Conservation (phyloP, 2,329 filamentous ascomycete genomes). For the Fusarium zealandicum region DNA sequence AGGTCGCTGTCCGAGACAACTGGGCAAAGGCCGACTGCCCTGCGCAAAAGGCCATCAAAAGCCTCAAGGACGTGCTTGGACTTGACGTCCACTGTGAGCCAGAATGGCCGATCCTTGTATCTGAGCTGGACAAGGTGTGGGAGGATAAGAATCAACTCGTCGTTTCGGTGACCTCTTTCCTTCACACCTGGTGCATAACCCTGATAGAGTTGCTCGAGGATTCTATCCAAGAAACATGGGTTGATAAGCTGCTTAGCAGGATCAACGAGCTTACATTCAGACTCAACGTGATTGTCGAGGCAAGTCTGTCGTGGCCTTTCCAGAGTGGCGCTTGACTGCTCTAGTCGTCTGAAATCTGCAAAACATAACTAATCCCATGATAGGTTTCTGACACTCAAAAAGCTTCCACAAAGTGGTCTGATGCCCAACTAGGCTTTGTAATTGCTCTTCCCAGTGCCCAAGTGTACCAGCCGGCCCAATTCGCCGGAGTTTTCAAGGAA, state of each 20-base stretch:
- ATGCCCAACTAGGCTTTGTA: slow-evolving; percentile 48
- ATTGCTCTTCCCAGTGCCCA: slow-evolving; percentile 48
- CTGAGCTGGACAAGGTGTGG: slow-evolving; percentile 49
- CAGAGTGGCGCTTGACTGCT: not conserved
- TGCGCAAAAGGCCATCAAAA: slow-evolving; percentile 44
- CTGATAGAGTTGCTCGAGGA: slow-evolving; percentile 53
- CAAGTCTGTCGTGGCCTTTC: slow-evolving; percentile 28
- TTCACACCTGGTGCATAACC: slow-evolving; percentile 51
- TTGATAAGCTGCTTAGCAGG: slow-evolving; percentile 52
- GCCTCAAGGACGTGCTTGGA: slow-evolving; percentile 48
- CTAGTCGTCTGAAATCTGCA: too few species aligned
- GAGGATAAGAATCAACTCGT: slow-evolving; percentile 52
- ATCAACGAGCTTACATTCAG: slow-evolving; percentile 30
- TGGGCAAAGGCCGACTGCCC: slow-evolving; percentile 49
- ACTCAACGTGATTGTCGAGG: slow-evolving; percentile 49
- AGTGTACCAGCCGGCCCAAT: slow-evolving; percentile 44
- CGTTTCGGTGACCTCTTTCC: slow-evolving; percentile 42
- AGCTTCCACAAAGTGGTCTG: slow-evolving; percentile 49
- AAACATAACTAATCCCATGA: too few species aligned
- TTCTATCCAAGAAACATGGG: slow-evolving; percentile 50
- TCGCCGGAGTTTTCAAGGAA: slow-evolving; percentile 47
- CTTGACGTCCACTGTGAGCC: slow-evolving; percentile 50
- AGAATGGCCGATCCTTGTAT: slow-evolving; percentile 53
- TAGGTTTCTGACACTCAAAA: slow-evolving; percentile 37
- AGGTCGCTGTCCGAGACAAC: slow-evolving; percentile 52